Conservation (phyloP, 169 alveolate genomes). For the Plasmodium adleri region DNA sequence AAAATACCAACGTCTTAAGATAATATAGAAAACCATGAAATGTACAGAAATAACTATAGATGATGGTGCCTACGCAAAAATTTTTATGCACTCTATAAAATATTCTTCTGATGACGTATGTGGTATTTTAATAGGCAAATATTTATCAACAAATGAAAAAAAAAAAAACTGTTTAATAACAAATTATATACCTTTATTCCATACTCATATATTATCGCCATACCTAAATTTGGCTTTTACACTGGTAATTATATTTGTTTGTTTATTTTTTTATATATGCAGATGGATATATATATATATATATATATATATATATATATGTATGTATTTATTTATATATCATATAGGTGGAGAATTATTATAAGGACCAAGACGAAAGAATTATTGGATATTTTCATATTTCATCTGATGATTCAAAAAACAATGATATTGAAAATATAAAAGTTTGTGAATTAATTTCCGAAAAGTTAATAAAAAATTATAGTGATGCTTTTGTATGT, state of each 20-base stretch:
- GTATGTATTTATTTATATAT: neutral
- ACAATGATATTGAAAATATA: slow-evolving; percentile 40
- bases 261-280: neutral
- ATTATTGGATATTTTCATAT: slow-evolving; percentile 69
- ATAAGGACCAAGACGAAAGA: slow-evolving; percentile 38
- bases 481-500: slow-evolving; percentile 59
- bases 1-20: too few relatives aligned
- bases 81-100: slow-evolving; percentile 74
- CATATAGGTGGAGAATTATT: slow-evolving; percentile 55
- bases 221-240: slow-evolving; percentile 65
- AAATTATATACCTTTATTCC: slow-evolving; percentile 61
- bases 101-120: slow-evolving; percentile 72
- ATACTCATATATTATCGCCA: slow-evolving; percentile 57
- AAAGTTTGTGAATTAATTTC: slow-evolving; percentile 63
- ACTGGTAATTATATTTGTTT: slow-evolving; percentile 20
- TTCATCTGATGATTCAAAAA: slow-evolving; percentile 43
- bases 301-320: neutral
- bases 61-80: slow-evolving; percentile 70
- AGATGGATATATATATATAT: neutral
- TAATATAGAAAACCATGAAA: slow-evolving; percentile 17
- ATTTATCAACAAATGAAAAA: slow-evolving; percentile 2
- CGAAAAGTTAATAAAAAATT: slow-evolving; percentile 45
- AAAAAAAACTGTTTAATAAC: slow-evolving; percentile 44
- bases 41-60: slow-evolving; percentile 59
- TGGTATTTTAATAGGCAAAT: slow-evolving; percentile 73